phyloP scores from a whole-genome alignment of 805 yeast species.

The Candida anglica region DNA sequence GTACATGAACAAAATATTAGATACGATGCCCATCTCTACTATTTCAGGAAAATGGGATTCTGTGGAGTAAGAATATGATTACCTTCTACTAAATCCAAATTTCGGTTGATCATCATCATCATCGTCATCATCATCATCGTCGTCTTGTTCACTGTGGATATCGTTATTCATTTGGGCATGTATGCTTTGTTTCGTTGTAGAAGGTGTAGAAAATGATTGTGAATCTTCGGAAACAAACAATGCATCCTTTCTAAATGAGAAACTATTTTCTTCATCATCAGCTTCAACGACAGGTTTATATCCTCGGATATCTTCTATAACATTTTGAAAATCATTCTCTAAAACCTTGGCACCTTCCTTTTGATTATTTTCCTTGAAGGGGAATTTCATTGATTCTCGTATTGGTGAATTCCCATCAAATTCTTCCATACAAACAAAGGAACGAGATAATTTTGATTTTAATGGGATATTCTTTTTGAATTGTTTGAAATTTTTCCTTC shows the following conservation, averaged over 20 bases:
- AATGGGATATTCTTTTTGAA: conserved; percentile 20
- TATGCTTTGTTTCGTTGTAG: neutral
- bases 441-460: conserved; percentile 14
- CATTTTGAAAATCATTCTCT: conserved; percentile 12
- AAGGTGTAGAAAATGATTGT: neutral
- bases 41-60: conserved; percentile 33
- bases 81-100: conserved; percentile 24
- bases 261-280: conserved; percentile 1
- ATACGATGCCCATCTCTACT: conserved; percentile 31
- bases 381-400: neutral
- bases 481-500: conserved; percentile 27
- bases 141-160: conserved; percentile 6
- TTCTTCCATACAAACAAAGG: conserved; percentile 15
- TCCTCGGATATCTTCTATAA: conserved; percentile 12
- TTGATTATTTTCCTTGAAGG: neutral
- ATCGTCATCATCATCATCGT: conserved; percentile 23
- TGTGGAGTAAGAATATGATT: conserved; percentile 17
- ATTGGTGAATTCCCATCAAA: conserved; percentile 1
- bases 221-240: conserved; percentile 8
- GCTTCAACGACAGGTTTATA: neutral
- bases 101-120: conserved; percentile 29
- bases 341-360: conserved; percentile 2
- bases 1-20: conserved; percentile 11
- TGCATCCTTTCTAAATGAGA: conserved; percentile 2
- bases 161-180: neutral